A percentile compares a stretch with the other conserved stretches of the same genome.
Conservation (phyloP, 371 early-diverging fungal species). For the Syncephalis fuscata region DNA sequence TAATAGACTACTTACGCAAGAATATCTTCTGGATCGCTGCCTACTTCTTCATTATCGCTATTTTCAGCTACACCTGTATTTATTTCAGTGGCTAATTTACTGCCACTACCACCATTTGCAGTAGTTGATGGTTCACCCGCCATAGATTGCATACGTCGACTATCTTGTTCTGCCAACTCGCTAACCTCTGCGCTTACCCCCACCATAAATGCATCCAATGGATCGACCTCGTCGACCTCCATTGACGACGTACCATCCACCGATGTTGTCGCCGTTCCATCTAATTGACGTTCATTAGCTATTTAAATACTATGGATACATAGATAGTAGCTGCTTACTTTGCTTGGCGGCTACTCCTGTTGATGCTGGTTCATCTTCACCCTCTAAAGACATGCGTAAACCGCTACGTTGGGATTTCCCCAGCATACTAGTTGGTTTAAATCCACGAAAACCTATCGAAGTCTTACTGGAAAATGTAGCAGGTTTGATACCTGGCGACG, state of each 20-base stretch:
- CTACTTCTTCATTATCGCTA: conserved; percentile 14
- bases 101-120: conserved; percentile 4
- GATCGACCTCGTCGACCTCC: conserved; percentile 33
- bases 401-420: background rate
- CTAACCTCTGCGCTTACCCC: conserved; percentile 62
- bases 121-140: conserved; percentile 9
- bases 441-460: background rate
- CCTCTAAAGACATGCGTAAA: background rate
- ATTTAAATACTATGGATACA: conserved; percentile 8
- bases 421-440: background rate
- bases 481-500: conserved; percentile 10
- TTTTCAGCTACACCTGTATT: conserved; percentile 21
- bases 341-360: conserved; percentile 4
- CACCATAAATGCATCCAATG: conserved; percentile 73
- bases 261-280: conserved; percentile 5
- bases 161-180: conserved; percentile 49
- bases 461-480: conserved; percentile 1
- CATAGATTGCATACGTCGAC: conserved; percentile 7
- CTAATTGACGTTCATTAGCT: conserved; percentile 8
- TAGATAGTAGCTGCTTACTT: conserved; percentile 15
- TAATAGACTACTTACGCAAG: conserved; percentile 31
- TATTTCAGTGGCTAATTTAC: conserved; percentile 22
- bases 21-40: conserved; percentile 56
- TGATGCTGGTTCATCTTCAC: background rate
- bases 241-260: conserved; percentile 11